Percentiles rank a stretch among this genome's conserved stretches.
Evolutionary conservation across 2,329 filamentous ascomycete species (phyloP).

Genomic region (Colletotrichum salicis): DNA sequence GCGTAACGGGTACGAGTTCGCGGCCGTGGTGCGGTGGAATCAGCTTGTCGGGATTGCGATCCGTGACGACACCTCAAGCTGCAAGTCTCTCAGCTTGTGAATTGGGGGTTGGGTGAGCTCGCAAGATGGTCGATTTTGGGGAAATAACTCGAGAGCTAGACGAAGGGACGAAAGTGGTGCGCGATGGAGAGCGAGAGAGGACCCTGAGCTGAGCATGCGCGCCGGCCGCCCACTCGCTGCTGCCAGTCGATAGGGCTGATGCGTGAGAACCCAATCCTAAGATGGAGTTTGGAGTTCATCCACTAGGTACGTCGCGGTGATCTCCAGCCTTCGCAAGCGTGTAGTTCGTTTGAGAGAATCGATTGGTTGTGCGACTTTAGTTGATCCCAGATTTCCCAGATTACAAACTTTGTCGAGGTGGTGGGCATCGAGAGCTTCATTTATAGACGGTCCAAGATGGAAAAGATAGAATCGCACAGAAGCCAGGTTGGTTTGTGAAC

Average conservation of each 20-base stretch:
- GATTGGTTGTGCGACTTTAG: not conserved
- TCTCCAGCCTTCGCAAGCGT: not conserved
- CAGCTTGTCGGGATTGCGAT: not conserved
- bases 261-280: not conserved
- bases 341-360: not conserved
- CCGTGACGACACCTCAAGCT: not conserved
- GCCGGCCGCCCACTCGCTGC: not conserved
- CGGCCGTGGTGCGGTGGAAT: not conserved
- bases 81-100: constrained; percentile 11
- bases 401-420: not conserved
- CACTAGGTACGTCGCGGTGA: not conserved
- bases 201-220: not conserved
- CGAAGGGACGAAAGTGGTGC: not conserved
- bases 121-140: not conserved
- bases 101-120: constrained; percentile 7
- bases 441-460: constrained; percentile 5
- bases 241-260: not conserved
- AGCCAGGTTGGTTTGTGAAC: not conserved
- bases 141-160: not conserved
- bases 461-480: constrained; percentile 28
- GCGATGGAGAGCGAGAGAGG: not conserved
- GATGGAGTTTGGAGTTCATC: not conserved
- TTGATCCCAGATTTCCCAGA: not conserved
- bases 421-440: constrained; percentile 10
- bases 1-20: not conserved